Base-by-base conservation (phyloP, 2,329 filamentous ascomycete genomes). In the Penicillium sp. region DNA sequence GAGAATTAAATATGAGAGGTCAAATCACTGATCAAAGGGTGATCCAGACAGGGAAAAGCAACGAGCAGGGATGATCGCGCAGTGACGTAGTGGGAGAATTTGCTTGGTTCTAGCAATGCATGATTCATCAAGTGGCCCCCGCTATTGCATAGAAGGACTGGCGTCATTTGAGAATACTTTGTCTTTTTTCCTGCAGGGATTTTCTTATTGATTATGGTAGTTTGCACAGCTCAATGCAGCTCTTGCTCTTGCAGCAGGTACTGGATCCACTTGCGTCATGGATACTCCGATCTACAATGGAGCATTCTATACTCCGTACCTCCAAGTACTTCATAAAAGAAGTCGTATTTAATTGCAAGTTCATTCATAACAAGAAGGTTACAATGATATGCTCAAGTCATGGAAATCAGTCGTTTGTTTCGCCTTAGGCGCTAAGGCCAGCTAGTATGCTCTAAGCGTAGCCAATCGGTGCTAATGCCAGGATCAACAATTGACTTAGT, bases 61-160 rank as follows among this genome's bases (percentile, higher is more conserved):
- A 39, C 22, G 33, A 41, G 40, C 44, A 44, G 40, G 50, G 42
- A 59, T 60, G 57, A 61, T 57, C 45, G 43, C 36, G 47, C 40
- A 54, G 55, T 61, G 58, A 61, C 58, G 57, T 61, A 61, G 50
- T 52, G 45, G 41, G 44, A 42, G 41, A 38, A 47, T 47, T 47
- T 48, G 37, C 44, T 44, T 45, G 44, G 45, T 45, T 48, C 34
- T 23, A 37, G 13, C 31, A 46, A 36, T 54, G 45, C 44, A 52
- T 51, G 53, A 54, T 52, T 55, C 53, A 56, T 56, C 45, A 42
- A 46, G 35, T 36, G 32, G 36, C 35, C 39, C 42, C 39, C 41
- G 43, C 41, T n/a, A 38, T 42, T 17, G 27, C n/a, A 28, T 28
- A 22, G 26, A 18, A n/a, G 13, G 9, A 20, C 34, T 38, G 32